Evolutionary conservation across 352 stramenopile species (phyloP).

Genomic region (Phytophthora pistaciae): DNA sequence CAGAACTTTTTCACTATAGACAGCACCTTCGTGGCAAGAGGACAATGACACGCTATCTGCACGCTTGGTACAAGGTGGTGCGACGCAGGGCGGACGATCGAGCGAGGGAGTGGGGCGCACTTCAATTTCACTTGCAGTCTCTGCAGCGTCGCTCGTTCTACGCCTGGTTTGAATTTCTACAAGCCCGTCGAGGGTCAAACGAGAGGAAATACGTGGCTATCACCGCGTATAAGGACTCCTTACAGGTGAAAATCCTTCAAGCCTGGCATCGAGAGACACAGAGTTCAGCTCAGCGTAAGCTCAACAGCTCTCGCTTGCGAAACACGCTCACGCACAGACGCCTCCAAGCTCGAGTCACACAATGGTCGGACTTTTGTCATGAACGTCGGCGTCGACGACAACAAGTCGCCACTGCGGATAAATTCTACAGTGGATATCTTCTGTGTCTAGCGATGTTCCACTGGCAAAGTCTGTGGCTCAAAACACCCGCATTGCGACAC

Average conservation of each 20-base stretch:
- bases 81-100: slow-evolving; percentile 1
- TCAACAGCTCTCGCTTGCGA: not conserved
- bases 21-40: slow-evolving; percentile 14
- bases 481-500: slow-evolving; percentile 6
- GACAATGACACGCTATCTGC: slow-evolving; percentile 9
- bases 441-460: slow-evolving; percentile 34
- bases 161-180: slow-evolving; percentile 21
- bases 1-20: slow-evolving; percentile 20
- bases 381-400: slow-evolving; percentile 7
- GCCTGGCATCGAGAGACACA: slow-evolving; percentile 10
- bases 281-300: not conserved
- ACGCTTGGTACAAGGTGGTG: slow-evolving; percentile 14
- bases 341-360: slow-evolving; percentile 12
- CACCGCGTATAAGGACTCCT: slow-evolving; percentile 6
- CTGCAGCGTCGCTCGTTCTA: slow-evolving; percentile 22
- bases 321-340: slow-evolving; percentile 7
- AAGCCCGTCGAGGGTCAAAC: not conserved
- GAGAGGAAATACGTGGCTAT: slow-evolving; percentile 13
- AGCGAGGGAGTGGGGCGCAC: slow-evolving; percentile 13
- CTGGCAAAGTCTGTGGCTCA: slow-evolving; percentile 40
- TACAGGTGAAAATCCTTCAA: slow-evolving; percentile 16
- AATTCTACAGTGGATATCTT: slow-evolving; percentile 42
- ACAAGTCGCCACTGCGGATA: slow-evolving; percentile 21
- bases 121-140: slow-evolving; percentile 16
- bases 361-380: slow-evolving; percentile 18